Evolutionary conservation across 768 basidiomycete species (phyloP).

Genomic region (Phylloporus sp.): DNA sequence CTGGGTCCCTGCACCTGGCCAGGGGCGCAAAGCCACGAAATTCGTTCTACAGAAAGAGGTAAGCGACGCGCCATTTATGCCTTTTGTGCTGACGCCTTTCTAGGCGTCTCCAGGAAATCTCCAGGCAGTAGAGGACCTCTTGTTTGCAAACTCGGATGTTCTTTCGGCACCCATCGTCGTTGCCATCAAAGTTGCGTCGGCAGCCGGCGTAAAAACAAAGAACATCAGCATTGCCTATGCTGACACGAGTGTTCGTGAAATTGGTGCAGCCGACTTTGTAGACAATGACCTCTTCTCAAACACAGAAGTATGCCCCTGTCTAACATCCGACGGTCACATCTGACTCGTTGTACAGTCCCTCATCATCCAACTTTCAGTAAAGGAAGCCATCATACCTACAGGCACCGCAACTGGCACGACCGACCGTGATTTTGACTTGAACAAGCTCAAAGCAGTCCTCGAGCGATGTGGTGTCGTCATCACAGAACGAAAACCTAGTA

Average conservation of each 20-base stretch:
- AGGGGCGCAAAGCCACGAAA: slow-evolving; percentile 69
- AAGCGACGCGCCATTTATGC: slow-evolving; percentile 12
- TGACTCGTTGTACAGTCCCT: slow-evolving; percentile 58
- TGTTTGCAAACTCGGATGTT: slow-evolving; percentile 81
- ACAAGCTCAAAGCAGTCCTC: slow-evolving; percentile 79
- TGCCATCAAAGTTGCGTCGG: slow-evolving; percentile 73
- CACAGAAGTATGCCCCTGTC: slow-evolving; percentile 62
- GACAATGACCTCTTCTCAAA: slow-evolving; percentile 97
- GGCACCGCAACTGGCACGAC: slow-evolving; percentile 70
- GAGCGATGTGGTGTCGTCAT: slow-evolving; percentile 90
- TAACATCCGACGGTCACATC: neutral
- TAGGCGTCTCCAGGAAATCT: slow-evolving; percentile 77
- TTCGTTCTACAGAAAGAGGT: slow-evolving; percentile 84
- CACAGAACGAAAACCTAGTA: slow-evolving; percentile 86
- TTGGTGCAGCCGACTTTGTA: slow-evolving; percentile 88
- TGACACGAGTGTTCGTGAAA: slow-evolving; percentile 77
- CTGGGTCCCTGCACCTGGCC: slow-evolving; percentile 69
- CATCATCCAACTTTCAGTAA: slow-evolving; percentile 94
- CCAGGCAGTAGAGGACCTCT: slow-evolving; percentile 71
- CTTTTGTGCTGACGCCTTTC: slow-evolving; percentile 17
- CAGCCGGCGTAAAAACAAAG: slow-evolving; percentile 55
- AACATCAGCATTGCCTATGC: slow-evolving; percentile 87
- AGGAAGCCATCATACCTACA: slow-evolving; percentile 84
- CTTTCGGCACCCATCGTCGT: slow-evolving; percentile 83
- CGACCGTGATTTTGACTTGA: slow-evolving; percentile 82